Percentiles rank a stretch among this genome's conserved stretches.
These are phyloP conservation scores for Lachnellula arida DNA, from an alignment of 2,329 filamentous ascomycete genomes.

Conservation along the genomic window DNA sequence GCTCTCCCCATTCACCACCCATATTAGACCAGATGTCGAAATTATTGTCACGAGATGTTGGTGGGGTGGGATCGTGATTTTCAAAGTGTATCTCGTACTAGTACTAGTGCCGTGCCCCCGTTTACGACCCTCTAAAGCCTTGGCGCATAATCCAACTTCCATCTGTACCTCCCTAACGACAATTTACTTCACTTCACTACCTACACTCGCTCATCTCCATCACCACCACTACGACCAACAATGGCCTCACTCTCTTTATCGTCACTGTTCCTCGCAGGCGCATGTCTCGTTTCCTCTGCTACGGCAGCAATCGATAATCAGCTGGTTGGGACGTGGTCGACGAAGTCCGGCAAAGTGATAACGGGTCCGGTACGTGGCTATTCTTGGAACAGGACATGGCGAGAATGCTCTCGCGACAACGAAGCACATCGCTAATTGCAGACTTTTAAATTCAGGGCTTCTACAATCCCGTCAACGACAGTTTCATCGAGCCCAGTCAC, in stretches of 20 bases:
- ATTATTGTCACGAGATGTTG: background rate
- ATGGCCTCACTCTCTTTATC: constrained; percentile 31
- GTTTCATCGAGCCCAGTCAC: constrained; percentile 59
- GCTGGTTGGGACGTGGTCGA: constrained; percentile 67
- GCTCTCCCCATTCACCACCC: background rate
- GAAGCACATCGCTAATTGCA: constrained; percentile 8
- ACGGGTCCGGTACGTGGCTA: constrained; percentile 58
- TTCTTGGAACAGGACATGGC: constrained; percentile 21
- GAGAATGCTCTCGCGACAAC: too few relatives aligned
- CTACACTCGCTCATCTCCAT: constrained; percentile 2
- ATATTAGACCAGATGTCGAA: background rate
- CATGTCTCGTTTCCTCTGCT: constrained; percentile 26
- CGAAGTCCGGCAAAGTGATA: constrained; percentile 63
- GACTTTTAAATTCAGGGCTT: constrained; percentile 48
- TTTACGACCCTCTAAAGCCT: background rate
- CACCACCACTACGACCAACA: constrained; percentile 3
- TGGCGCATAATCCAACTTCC: too few relatives aligned
- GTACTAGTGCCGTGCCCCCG: background rate
- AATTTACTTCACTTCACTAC: background rate
- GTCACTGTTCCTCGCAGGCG: constrained; percentile 34
- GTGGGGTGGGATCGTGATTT: background rate
- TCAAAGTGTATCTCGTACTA: background rate
- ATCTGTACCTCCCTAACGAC: background rate
- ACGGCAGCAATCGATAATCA: constrained; percentile 41
- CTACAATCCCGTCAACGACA: constrained; percentile 63